A percentile compares a stretch with the other conserved stretches of the same genome.
These are phyloP conservation scores for Gossypium raimondii DNA, from an alignment of 345 rosid genomes.

Conservation along the genomic window DNA sequence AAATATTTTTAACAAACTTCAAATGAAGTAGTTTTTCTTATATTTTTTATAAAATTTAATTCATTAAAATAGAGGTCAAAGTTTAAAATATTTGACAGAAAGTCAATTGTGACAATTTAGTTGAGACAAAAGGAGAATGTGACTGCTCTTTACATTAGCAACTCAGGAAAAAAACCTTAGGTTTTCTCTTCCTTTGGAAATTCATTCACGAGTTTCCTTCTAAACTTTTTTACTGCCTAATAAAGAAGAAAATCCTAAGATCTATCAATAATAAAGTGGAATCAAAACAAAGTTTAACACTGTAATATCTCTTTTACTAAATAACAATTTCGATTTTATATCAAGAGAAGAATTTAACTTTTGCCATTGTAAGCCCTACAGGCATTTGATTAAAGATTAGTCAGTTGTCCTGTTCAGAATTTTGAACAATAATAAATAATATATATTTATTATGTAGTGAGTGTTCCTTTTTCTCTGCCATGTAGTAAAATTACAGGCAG, in stretches of 20 bases:
- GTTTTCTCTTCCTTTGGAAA: not conserved
- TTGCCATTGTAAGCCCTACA: not conserved
- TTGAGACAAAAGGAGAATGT: not conserved
- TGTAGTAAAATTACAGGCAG: not conserved
- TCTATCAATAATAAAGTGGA: not conserved
- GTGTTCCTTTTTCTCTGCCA: not conserved
- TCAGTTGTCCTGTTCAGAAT: not conserved
- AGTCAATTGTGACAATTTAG: not conserved
- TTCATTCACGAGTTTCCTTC: not conserved
- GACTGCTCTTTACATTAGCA: not conserved
- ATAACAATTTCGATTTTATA: not conserved
- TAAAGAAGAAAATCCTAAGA: not conserved
- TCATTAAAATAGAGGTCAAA: not conserved
- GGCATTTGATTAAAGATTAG: not conserved
- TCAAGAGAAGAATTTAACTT: not conserved
- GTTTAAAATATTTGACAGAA: not conserved
- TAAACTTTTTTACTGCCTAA: not conserved
- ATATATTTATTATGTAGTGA: not conserved
- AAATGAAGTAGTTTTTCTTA: not conserved
- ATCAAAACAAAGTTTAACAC: not conserved
- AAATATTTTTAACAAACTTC: not conserved
- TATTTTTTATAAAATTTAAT: not conserved
- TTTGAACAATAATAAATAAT: not conserved
- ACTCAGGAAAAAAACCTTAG: not conserved
- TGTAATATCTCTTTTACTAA: not conserved